phyloP scores from a whole-genome alignment of 1,139 yeast genomes.

The Hemisphaericaspora xylofermentans region DNA sequence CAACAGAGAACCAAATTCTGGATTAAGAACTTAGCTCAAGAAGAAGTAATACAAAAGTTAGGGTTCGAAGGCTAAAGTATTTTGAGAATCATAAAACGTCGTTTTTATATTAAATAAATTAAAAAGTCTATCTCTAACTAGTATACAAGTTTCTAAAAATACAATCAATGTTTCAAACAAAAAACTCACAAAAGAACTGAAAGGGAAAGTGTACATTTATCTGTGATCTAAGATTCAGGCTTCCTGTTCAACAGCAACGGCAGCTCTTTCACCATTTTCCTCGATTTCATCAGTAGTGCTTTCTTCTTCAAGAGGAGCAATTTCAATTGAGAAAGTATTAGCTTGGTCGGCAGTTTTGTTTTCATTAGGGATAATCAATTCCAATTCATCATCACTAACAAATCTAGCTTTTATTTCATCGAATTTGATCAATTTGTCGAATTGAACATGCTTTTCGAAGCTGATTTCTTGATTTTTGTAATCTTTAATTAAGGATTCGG shows the following conservation, averaged over 20 bases:
- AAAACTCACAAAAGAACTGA: constrained; percentile 4
- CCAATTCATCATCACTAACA: constrained; percentile 41
- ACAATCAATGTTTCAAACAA: constrained; percentile 1
- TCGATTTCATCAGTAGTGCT: constrained; percentile 22
- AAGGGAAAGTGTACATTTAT: background rate
- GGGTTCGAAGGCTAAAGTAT: background rate
- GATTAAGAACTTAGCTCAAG: too few relatives aligned
- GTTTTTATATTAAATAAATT: constrained; percentile 1
- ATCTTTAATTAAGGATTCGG: constrained; percentile 38
- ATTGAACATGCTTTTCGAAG: constrained; percentile 47
- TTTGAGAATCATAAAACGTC: background rate
- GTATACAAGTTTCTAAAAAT: constrained; percentile 1
- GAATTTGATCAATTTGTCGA: constrained; percentile 41
- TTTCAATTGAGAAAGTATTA: constrained; percentile 26
- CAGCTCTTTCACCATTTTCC: constrained; percentile 14
- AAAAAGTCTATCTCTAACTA: background rate
- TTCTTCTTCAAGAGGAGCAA: constrained; percentile 21
- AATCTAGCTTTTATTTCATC: constrained; percentile 42
- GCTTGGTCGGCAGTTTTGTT: constrained; percentile 24
- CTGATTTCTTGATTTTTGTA: constrained; percentile 41
- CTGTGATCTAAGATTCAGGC: constrained; percentile 12
- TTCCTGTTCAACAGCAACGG: constrained; percentile 12
- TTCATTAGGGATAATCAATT: constrained; percentile 43
- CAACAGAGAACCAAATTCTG: too few relatives aligned
- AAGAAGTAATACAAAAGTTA: too few relatives aligned